Conservation (phyloP, 352 stramenopile species). For the Blastocystis sp. region DNA sequence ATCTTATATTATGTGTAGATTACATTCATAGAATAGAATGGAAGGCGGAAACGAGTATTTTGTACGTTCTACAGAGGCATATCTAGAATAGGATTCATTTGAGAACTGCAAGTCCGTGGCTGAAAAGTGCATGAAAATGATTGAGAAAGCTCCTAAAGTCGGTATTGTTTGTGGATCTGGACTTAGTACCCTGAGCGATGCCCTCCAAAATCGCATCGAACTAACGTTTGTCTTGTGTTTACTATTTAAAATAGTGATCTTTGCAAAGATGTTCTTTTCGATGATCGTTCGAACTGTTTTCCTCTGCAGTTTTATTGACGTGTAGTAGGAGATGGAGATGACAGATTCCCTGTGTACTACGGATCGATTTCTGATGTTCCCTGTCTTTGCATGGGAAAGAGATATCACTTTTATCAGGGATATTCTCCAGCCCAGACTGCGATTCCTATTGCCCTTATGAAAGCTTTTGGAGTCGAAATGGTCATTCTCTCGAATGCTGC, state of each 20-base stretch:
- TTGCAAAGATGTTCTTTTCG: constrained; percentile 86
- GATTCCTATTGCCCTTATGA: constrained; percentile 88
- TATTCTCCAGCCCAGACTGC: constrained; percentile 86
- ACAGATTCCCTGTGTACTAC: constrained; percentile 43
- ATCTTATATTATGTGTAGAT: background rate
- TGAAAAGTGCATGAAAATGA: constrained; percentile 59
- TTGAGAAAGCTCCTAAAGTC: constrained; percentile 67
- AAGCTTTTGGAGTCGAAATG: constrained; percentile 86
- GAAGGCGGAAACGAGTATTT: constrained; percentile 29
- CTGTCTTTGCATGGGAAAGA: constrained; percentile 79
- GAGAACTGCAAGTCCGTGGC: constrained; percentile 61
- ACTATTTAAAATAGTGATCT: background rate
- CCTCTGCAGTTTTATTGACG: background rate
- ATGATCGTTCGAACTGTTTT: constrained; percentile 73
- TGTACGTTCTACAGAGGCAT: background rate
- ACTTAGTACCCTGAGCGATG: constrained; percentile 82
- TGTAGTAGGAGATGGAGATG: constrained; percentile 42
- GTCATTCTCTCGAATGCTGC: constrained; percentile 92
- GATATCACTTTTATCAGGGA: constrained; percentile 94
- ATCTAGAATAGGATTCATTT: background rate
- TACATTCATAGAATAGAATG: background rate
- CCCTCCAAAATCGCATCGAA: constrained; percentile 76
- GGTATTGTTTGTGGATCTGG: constrained; percentile 88
- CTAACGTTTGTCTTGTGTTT: constrained; percentile 66
- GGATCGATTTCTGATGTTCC: constrained; percentile 71